phyloP scores from a whole-genome alignment of 495 filamentous ascomycete species.

The Lasiosphaeria miniovina region DNA sequence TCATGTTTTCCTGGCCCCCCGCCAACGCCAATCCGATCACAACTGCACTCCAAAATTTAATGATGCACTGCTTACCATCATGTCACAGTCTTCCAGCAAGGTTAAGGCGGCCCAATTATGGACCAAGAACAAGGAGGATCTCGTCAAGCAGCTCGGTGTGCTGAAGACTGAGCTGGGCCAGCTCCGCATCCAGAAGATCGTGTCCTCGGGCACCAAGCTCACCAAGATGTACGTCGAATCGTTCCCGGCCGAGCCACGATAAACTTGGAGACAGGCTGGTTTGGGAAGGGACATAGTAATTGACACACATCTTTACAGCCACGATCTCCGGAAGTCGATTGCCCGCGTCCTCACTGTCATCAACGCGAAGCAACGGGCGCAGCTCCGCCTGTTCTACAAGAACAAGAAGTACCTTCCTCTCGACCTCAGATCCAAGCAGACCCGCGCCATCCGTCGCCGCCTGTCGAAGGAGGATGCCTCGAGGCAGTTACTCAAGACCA shows the following conservation, averaged over 20 bases:
- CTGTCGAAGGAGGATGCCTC: slow-evolving; percentile 86
- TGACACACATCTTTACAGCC: slow-evolving; percentile 50
- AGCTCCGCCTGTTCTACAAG: slow-evolving; percentile 99
- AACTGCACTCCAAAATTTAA: slow-evolving; percentile 3
- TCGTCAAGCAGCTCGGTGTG: slow-evolving; percentile 84
- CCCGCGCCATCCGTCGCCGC: slow-evolving; percentile 88
- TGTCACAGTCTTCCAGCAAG: slow-evolving; percentile 75
- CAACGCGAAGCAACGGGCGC: slow-evolving; percentile 96
- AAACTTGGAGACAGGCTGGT: neutral
- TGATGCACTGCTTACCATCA: slow-evolving; percentile 27
- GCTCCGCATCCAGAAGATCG: slow-evolving; percentile 96
- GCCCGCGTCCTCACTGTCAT: slow-evolving; percentile 97
- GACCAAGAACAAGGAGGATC: slow-evolving; percentile 98
- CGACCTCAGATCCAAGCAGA: slow-evolving; percentile 95
- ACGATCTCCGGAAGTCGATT: slow-evolving; percentile 99
- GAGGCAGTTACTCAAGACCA: slow-evolving; percentile 78
- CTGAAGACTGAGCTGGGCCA: slow-evolving; percentile 91
- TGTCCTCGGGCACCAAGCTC: slow-evolving; percentile 87
- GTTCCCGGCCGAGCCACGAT: neutral
- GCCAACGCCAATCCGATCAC: neutral
- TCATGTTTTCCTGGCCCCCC: neutral
- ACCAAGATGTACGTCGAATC: slow-evolving; percentile 82
- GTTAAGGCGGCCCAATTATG: slow-evolving; percentile 94
- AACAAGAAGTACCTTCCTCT: slow-evolving; percentile 98
- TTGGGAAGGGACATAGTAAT: neutral